Conservation (phyloP, 768 basidiomycete species). For the Mycena amicta region DNA sequence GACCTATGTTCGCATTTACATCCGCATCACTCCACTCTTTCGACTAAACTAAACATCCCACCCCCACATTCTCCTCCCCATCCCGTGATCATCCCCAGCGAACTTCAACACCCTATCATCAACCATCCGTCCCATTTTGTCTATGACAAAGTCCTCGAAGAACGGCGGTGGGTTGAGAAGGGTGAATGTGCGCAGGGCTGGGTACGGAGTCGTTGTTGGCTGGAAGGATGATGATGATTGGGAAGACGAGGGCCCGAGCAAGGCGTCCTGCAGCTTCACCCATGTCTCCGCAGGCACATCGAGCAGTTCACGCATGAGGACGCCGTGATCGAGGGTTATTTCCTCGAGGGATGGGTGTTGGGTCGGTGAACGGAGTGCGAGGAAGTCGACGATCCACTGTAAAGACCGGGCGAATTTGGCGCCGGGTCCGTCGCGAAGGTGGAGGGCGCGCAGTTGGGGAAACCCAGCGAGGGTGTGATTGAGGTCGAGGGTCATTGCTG, state of each 20-base stretch:
- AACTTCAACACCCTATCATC: no score
- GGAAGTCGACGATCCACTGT: conserved; percentile 6
- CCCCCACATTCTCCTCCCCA: no score
- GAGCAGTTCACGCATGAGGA: conserved; percentile 9
- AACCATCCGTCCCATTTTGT: no score
- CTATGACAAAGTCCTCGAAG: no score
- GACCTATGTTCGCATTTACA: no score
- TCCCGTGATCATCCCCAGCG: no score
- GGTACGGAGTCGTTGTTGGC: background rate
- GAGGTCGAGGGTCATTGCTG: background rate
- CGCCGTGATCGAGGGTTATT: conserved; percentile 13
- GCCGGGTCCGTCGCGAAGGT: conserved; percentile 14
- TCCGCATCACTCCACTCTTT: no score
- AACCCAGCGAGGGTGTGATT: background rate
- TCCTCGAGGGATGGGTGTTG: conserved; percentile 2
- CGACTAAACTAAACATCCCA: no score
- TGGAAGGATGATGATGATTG: background rate
- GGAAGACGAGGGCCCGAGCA: no score
- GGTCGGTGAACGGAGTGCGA: background rate
- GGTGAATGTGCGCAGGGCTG: background rate
- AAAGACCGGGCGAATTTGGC: conserved; percentile 6
- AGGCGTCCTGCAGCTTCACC: conserved; percentile 4
- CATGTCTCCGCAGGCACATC: conserved; percentile 11
- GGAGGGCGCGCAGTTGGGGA: conserved; percentile 10
- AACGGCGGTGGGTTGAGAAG: background rate